Base-by-base conservation (phyloP, 371 early-diverging fungal genomes). In the Gilbertella persicaria region DNA sequence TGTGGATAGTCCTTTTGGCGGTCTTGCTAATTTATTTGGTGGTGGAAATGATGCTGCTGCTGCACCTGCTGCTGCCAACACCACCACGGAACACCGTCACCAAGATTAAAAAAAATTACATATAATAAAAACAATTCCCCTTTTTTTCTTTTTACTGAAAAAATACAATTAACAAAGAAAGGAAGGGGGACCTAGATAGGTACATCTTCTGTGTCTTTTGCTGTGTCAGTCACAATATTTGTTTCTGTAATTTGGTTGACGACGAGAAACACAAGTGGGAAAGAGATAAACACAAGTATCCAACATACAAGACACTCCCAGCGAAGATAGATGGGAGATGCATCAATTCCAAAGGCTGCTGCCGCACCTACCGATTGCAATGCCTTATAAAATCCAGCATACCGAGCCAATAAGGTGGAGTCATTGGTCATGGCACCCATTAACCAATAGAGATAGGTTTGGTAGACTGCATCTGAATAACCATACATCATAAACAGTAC, bases 391-490 rank as follows among this genome's bases (percentile, higher is more conserved):
- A 80, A 86, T 10, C 88, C 92, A n/a, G 86, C 83, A 59, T 84
- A 90, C 29, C 85, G 78, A 39, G 90, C 76, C 24, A 88, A 74
- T 35, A 73, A 53, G 52, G 72, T 62, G 55, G 82, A 72, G 44
- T 90, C 85, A 66, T 87, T 87, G 37, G 84, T 73, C 40, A 87
- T 73, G 41, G 89, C 79, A 23, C 89, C 89, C 75, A 89, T 86
- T 30, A 89, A 55, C 88, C 89, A 89, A 75, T 88, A 86, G 33
- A 82, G 75, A 56, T 80, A 80, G 26, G 78, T 72, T 68, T 88
- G 89, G 63, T 79, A 84, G 55, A 86, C 62, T 28, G 89, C 82
- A 65, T 88, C 90, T 23, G 62, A 59, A 10, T 84, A 46, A 17
- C 90, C 90, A 59, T 84, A 86, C 36, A 74, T 10, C 48, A 85